Conservation (phyloP, 495 filamentous ascomycete species). For the Daldinia concentrica region DNA sequence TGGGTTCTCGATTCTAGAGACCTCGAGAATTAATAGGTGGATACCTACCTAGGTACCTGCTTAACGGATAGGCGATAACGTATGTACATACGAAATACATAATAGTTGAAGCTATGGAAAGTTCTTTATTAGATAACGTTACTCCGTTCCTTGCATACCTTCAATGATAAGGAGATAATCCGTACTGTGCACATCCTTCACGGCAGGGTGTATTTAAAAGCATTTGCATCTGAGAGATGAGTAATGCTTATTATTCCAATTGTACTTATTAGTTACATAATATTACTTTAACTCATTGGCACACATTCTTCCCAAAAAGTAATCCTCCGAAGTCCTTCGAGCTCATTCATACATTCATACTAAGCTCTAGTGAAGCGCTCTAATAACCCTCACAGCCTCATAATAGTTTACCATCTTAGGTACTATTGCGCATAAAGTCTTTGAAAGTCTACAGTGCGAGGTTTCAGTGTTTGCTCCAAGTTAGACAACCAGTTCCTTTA, state of each 20-base stretch:
- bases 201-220: not conserved
- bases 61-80: not conserved
- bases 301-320: not conserved
- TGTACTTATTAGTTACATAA: not conserved
- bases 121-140: slow-evolving; percentile 22
- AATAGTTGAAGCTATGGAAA: no score
- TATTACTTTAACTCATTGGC: not conserved
- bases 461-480: not conserved
- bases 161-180: not conserved
- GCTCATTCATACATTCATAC: not conserved
- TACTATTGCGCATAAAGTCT: not conserved
- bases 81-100: no score
- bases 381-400: not conserved
- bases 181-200: not conserved
- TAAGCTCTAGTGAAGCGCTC: not conserved
- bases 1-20: slow-evolving; percentile 3
- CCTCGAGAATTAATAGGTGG: slow-evolving; percentile 22
- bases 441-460: not conserved
- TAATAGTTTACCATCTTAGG: not conserved
- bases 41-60: slow-evolving; percentile 4
- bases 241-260: not conserved
- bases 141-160: slow-evolving; percentile 33
- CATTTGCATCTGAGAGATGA: not conserved
- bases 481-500: not conserved
- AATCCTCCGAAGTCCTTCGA: not conserved